Evolutionary conservation across 2,329 filamentous ascomycete species (phyloP).

Genomic region (Fusarium bulbicola): DNA sequence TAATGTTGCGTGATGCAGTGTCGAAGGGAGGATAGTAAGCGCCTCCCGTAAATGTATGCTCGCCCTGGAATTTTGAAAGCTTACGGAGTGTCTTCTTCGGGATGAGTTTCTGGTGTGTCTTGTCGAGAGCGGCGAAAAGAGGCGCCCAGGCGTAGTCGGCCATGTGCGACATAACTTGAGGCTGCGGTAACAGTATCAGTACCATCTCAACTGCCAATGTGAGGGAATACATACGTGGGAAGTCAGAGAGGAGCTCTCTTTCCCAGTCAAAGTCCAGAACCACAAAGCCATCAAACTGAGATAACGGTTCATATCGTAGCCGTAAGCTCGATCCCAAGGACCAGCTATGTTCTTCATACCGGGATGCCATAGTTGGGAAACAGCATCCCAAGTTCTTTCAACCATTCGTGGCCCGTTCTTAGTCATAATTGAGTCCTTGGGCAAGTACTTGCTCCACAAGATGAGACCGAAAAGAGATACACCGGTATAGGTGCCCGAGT

Average conservation of each 20-base stretch:
- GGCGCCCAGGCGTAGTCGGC: slow-evolving; percentile 68
- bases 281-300: slow-evolving; percentile 66
- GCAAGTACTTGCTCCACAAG: slow-evolving; percentile 68
- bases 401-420: slow-evolving; percentile 62
- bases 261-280: slow-evolving; percentile 66
- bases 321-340: slow-evolving; percentile 71
- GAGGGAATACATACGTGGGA: background rate
- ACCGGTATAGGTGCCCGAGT: slow-evolving; percentile 69
- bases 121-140: slow-evolving; percentile 63
- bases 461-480: slow-evolving; percentile 68
- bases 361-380: slow-evolving; percentile 65
- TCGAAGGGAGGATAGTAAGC: slow-evolving; percentile 69
- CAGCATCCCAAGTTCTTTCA: slow-evolving; percentile 60
- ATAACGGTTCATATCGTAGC: slow-evolving; percentile 71
- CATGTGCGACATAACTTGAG: slow-evolving; percentile 65
- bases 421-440: slow-evolving; percentile 61
- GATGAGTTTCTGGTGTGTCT: slow-evolving; percentile 58
- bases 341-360: slow-evolving; percentile 69
- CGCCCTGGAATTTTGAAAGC: slow-evolving; percentile 59
- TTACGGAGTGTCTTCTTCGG: slow-evolving; percentile 50
- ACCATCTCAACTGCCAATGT: no score
- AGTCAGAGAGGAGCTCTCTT: slow-evolving; percentile 50
- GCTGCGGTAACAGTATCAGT: slow-evolving; percentile 37
- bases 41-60: slow-evolving; percentile 61
- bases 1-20: slow-evolving; percentile 64